Evolutionary conservation across 208 protist genomes (phyloP), one percentile per base, ranked within the genome.

Genomic region (Eutreptiella sp.): DNA sequence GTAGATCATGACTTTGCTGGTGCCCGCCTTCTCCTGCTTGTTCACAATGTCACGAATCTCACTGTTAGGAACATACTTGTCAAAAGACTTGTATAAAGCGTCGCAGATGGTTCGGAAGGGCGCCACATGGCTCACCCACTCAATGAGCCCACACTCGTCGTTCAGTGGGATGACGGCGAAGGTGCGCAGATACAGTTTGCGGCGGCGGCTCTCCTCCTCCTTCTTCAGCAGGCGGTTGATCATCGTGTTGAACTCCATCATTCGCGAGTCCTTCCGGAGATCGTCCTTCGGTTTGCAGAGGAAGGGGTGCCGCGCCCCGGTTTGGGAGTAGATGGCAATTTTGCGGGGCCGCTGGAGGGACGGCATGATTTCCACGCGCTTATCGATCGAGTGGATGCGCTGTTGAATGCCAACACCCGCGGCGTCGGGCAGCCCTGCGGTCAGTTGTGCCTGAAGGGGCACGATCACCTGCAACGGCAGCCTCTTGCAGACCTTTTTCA

Each of bases 211-310:
- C 38, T 88, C 76, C 1, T 75, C 52, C 47, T 94, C 80, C 24
- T 73, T 73, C 36, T 79, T 72, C 16, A 97, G 88, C 36, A 96
- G 80, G 3, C 68, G 83, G 58, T 96, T 97, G 72, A 97, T 89
- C 21, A 94, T 55, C 5, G 76, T 76, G 3, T 81, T 88, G 45
- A 96, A 76, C 69, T 97, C 91, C 89, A 96, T 96, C 77, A 96
- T 92, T 28, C 93, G 81, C 42, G 86, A 89, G 66, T 97, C 93
- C 66, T 96, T 94, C 16, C 87, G 79, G 5, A 87, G 83, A 58
- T 94, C 89, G 69, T 96, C 92, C 58, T 87, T 80, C 0, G 87
- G 59, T 62, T 96, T 96, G 66, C 81, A 92, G 0, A 95, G 70
- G 59, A 95, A 95, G 11, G 70, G 70, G 42, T 93, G 73, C 2